Evolutionary conservation across 2,329 filamentous ascomycete genomes (phyloP), one percentile per base, ranked within the genome.

Genomic region (Penicillium sclerotiorum): DNA sequence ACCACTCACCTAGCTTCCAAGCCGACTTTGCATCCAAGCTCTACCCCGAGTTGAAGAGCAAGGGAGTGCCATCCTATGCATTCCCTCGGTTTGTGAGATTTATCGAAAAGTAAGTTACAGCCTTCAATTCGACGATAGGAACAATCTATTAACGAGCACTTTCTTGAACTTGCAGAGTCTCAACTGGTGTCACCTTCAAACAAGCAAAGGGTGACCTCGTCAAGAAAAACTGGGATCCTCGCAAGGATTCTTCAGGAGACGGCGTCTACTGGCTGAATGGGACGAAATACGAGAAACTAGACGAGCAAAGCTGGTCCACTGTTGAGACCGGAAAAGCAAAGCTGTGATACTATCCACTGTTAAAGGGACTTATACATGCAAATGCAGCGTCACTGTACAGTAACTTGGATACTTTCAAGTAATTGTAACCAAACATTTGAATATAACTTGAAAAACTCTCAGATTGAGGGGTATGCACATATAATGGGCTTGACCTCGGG

Each of bases 131-230:
- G 36, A 30, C n/a, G 52, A 20, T 5, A 6, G 39, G 5, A 36
- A 15, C 49, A 15, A 11, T 8, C 27, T 7, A 28, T 13, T 20
- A 22, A 45, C 17, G 9, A 20, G 17, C 11, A n/a, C 23, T 8
- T 7, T 27, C 7, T 27, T 13, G 9, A 7, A n/a, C 25, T 27
- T n/a, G 13, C 32, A 72, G 69, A 45, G 75, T 77, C 45, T 70
- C 71, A 49, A 73, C 73, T 1, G 73, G 73, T 37, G 76, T 73
- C n/a, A 79, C 76, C 5, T 78, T 79, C 64, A 79, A 79, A 55
- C 76, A 79, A 54, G 72, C 73, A 2, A 78, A 78, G 58, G 68
- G 66, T 7, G 73, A 74, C 8, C 53, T 78, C 21, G 59, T 69
- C 21, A 74, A 73, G 55, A 73, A 73, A 44, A 62, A 65, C 13